phyloP scores from a whole-genome alignment of 768 basidiomycete species.

The Tulasnella sp. region DNA sequence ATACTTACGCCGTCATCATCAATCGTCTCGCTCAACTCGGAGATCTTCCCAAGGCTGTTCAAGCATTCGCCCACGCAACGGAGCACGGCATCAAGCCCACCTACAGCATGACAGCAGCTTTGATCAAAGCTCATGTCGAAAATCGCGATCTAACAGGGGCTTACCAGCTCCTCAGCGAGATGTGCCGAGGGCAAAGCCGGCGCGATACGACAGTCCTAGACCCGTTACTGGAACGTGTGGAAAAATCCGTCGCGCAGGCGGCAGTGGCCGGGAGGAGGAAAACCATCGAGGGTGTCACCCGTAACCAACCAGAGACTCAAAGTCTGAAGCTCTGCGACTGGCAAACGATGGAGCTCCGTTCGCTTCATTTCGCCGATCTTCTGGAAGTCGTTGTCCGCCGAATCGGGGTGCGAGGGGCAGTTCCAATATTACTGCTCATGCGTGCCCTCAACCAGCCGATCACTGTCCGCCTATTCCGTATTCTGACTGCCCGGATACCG shows the following conservation, averaged over 20 bases:
- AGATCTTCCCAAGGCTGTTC: conserved; percentile 41
- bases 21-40: conserved; percentile 42
- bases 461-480: background rate
- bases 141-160: conserved; percentile 44
- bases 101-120: conserved; percentile 34
- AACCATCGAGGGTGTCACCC: background rate
- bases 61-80: conserved; percentile 41
- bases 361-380: conserved; percentile 53
- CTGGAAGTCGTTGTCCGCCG: conserved; percentile 41
- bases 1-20: conserved; percentile 58
- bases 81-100: conserved; percentile 40
- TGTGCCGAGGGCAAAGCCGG: conserved; percentile 32
- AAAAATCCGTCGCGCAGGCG: conserved; percentile 23
- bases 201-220: conserved; percentile 24
- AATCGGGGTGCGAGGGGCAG: background rate
- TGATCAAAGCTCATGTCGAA: conserved; percentile 50
- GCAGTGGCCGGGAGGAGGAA: background rate
- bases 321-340: background rate
- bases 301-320: background rate
- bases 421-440: background rate
- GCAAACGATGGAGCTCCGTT: conserved; percentile 28
- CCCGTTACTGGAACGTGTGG: conserved; percentile 22
- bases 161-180: conserved; percentile 42
- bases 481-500: background rate
- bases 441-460: background rate